Percentiles rank a stretch among this genome's conserved stretches.
Evolutionary conservation across 2,329 filamentous ascomycete genomes (phyloP).

Genomic region (Golovinomyces cichoracearum): DNA sequence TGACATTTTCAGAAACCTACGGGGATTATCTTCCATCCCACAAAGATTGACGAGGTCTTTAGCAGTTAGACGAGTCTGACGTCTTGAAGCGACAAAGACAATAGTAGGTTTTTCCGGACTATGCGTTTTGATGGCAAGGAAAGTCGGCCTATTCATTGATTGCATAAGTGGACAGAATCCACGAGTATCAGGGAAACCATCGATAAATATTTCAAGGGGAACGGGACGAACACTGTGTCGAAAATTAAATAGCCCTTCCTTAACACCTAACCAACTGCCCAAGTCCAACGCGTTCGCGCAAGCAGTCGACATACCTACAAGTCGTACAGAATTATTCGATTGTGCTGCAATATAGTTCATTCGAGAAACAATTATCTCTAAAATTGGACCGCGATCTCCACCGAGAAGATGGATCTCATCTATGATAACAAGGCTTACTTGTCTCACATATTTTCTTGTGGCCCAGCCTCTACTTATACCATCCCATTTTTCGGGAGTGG

Average conservation of each 20-base stretch:
- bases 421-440: conserved; percentile 90
- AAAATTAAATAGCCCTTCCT: conserved; percentile 90
- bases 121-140: conserved; percentile 86
- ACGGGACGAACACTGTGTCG: conserved; percentile 90
- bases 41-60: conserved; percentile 94
- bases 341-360: conserved; percentile 99
- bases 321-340: conserved; percentile 62
- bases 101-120: conserved; percentile 93
- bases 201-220: conserved; percentile 85
- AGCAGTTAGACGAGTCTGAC: conserved; percentile 82
- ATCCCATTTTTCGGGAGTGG: conserved; percentile 99
- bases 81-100: conserved; percentile 84
- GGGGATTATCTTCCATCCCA: conserved; percentile 92
- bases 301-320: conserved; percentile 97
- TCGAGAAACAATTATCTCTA: conserved; percentile 78
- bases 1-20: conserved; percentile 76
- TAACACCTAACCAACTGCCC: conserved; percentile 90
- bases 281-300: conserved; percentile 88
- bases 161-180: conserved; percentile 97
- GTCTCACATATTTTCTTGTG: conserved; percentile 80
- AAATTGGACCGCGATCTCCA: conserved; percentile 82
- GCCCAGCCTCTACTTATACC: conserved; percentile 92
- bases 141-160: conserved; percentile 94
- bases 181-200: conserved; percentile 82
- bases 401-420: conserved; percentile 97